Evolutionary conservation across 2,329 filamentous ascomycete genomes (phyloP).

Genomic region (Rhynchosporium graminicola): DNA sequence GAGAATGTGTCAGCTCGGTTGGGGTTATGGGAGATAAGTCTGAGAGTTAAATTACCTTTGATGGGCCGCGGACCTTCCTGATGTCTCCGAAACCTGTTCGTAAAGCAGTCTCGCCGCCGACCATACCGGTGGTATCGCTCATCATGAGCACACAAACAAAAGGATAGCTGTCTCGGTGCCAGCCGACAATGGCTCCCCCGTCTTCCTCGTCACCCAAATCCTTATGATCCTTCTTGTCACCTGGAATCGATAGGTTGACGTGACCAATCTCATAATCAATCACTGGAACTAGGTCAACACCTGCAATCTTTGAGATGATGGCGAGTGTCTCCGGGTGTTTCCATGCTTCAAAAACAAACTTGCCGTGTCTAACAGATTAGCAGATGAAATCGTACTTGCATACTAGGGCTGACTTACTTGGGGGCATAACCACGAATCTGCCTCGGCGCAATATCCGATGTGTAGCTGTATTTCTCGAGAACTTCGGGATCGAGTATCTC

Average conservation of each 20-base stretch:
- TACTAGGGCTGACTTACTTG: slow-evolving; percentile 47
- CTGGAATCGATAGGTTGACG: slow-evolving; percentile 54
- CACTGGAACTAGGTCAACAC: slow-evolving; percentile 57
- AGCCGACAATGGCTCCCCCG: slow-evolving; percentile 45
- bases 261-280: slow-evolving; percentile 61
- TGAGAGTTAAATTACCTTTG: slow-evolving; percentile 40
- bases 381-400: slow-evolving; percentile 12
- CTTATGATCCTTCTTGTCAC: slow-evolving; percentile 32
- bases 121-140: slow-evolving; percentile 49
- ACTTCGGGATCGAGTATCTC: slow-evolving; percentile 63
- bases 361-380: slow-evolving; percentile 52
- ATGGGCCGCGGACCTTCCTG: slow-evolving; percentile 47
- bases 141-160: slow-evolving; percentile 56
- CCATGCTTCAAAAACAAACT: slow-evolving; percentile 66
- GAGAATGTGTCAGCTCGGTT: neutral
- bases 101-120: slow-evolving; percentile 59
- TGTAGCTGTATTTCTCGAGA: slow-evolving; percentile 56
- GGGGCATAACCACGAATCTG: slow-evolving; percentile 57
- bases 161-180: slow-evolving; percentile 54
- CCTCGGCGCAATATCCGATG: slow-evolving; percentile 58
- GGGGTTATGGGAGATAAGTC: slow-evolving; percentile 15
- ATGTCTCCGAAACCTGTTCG: slow-evolving; percentile 53
- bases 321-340: slow-evolving; percentile 54
- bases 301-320: slow-evolving; percentile 57
- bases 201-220: slow-evolving; percentile 33